phyloP scores from a whole-genome alignment of 768 basidiomycete genomes.

The Hypholoma fasciculare region DNA sequence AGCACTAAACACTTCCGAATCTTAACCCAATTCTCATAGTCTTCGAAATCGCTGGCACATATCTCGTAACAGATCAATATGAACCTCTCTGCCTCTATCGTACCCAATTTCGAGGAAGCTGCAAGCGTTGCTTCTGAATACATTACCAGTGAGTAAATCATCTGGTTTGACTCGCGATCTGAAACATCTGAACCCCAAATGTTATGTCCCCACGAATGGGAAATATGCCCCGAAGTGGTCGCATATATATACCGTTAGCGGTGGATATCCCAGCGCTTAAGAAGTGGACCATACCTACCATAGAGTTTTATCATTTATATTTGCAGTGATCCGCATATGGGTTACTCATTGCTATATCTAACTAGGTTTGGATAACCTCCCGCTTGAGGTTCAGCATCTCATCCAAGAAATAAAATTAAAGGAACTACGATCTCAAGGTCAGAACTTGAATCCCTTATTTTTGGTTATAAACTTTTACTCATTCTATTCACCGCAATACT shows the following conservation, averaged over 20 bases:
- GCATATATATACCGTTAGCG: too few relatives aligned
- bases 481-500: background rate
- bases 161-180: slow-evolving; percentile 1
- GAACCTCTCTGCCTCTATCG: slow-evolving; percentile 17
- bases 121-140: slow-evolving; percentile 44
- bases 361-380: slow-evolving; percentile 47
- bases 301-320: slow-evolving; percentile 6
- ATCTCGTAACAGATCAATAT: slow-evolving; percentile 13
- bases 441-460: background rate
- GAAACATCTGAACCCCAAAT: background rate
- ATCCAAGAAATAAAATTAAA: slow-evolving; percentile 45
- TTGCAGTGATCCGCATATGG: slow-evolving; percentile 6
- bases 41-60: slow-evolving; percentile 1
- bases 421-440: slow-evolving; percentile 40
- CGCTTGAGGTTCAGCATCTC: slow-evolving; percentile 45
- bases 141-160: slow-evolving; percentile 39
- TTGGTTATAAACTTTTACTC: background rate
- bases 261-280: too few relatives aligned
- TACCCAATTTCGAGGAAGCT: slow-evolving; percentile 43
- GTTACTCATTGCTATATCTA: slow-evolving; percentile 12
- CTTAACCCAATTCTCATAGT: background rate
- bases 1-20: background rate
- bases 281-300: background rate
- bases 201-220: background rate
- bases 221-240: too few relatives aligned